Percentiles rank a stretch among this genome's conserved stretches.
These are phyloP conservation scores for Ceriops tagal DNA, from an alignment of 345 rosid genomes.

Conservation along the genomic window DNA sequence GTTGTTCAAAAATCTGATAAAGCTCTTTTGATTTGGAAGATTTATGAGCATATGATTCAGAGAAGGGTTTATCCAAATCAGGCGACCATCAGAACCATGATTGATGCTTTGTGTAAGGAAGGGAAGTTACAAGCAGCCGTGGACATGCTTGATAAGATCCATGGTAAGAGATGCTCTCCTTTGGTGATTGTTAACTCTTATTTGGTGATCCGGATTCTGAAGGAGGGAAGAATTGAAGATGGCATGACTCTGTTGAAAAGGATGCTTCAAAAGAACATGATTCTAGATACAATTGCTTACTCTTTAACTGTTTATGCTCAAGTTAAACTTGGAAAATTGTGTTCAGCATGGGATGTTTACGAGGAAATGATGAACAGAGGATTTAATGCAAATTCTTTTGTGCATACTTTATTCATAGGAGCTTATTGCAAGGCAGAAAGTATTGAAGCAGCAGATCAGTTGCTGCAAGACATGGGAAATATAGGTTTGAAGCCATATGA, in stretches of 20 bases:
- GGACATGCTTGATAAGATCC: conserved; percentile 55
- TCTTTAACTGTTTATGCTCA: conserved; percentile 55
- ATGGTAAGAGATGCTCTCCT: conserved; percentile 67
- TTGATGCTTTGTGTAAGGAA: conserved; percentile 63
- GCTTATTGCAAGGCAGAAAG: conserved; percentile 40
- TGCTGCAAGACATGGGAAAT: conserved; percentile 51
- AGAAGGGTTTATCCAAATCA: conserved; percentile 53
- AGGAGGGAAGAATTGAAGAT: conserved; percentile 46
- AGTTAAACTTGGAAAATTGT: conserved; percentile 41
- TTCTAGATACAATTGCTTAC: conserved; percentile 62
- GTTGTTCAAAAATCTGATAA: conserved; percentile 51
- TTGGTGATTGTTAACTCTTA: conserved; percentile 54
- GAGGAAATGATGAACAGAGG: conserved; percentile 78
- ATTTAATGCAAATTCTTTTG: conserved; percentile 51
- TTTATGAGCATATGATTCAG: conserved; percentile 57
- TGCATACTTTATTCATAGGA: conserved; percentile 49
- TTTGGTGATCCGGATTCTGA: conserved; percentile 48
- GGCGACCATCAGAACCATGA: conserved; percentile 43
- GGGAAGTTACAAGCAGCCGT: conserved; percentile 52
- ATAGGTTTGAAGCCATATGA: conserved; percentile 50
- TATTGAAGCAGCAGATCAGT: conserved; percentile 42
- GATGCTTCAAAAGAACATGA: conserved; percentile 64
- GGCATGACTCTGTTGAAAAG: conserved; percentile 56
- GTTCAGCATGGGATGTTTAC: conserved; percentile 42
- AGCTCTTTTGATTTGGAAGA: conserved; percentile 51